phyloP scores from a whole-genome alignment of 2,329 filamentous ascomycete species.

The Aspergillus novoparasiticus region DNA sequence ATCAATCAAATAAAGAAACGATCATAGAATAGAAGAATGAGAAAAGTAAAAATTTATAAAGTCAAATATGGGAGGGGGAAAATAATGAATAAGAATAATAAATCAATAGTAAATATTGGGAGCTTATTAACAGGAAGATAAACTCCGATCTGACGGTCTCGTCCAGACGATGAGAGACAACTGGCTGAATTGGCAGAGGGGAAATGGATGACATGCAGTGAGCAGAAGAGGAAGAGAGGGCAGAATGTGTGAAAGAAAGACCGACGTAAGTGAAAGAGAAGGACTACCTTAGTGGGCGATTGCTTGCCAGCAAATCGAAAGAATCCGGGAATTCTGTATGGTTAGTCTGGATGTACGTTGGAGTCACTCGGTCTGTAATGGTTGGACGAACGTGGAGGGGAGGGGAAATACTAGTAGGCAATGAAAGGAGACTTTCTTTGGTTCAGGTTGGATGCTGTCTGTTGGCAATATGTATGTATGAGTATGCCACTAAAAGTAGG shows the following conservation, averaged over 20 bases:
- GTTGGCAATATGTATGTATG: neutral
- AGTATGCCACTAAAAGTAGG: conserved; percentile 4
- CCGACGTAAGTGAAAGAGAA: neutral
- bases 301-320: conserved; percentile 17
- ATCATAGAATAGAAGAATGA: neutral
- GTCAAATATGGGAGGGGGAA: neutral
- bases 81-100: conserved; percentile 9
- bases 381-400: conserved; percentile 1
- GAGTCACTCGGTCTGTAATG: neutral
- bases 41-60: too few species aligned
- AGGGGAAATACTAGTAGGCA: neutral
- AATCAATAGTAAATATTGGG: neutral
- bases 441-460: neutral
- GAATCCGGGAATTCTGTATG: neutral
- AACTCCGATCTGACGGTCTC: conserved; percentile 15
- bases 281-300: conserved; percentile 9
- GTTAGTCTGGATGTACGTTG: neutral
- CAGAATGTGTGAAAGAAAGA: conserved; percentile 4
- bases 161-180: conserved; percentile 15
- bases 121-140: conserved; percentile 10
- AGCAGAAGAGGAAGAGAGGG: conserved; percentile 3
- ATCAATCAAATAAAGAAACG: neutral
- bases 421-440: conserved; percentile 2
- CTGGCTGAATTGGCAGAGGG: conserved; percentile 17
- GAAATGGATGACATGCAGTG: conserved; percentile 23